These are phyloP conservation scores for Hyaloscypha variabilis DNA, from an alignment of 495 filamentous ascomycete species.

Conservation along the genomic window DNA sequence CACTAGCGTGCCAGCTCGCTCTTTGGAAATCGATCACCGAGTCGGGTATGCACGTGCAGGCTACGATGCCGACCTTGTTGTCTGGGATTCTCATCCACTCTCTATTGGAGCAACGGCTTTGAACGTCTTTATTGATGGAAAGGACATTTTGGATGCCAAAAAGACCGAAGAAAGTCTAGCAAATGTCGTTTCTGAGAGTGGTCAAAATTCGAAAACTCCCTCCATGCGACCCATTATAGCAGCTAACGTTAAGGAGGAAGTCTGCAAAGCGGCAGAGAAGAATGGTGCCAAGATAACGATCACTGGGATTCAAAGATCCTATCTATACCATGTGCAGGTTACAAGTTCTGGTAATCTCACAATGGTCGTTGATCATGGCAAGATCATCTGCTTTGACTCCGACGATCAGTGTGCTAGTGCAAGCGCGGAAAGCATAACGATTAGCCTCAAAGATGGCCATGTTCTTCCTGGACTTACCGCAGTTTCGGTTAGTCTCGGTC, in stretches of 20 bases:
- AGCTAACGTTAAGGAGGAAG: slow-evolving; percentile 25
- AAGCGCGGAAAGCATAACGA: slow-evolving; percentile 32
- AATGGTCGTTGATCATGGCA: slow-evolving; percentile 48
- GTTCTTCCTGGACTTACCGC: slow-evolving; percentile 57
- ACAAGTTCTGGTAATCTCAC: slow-evolving; percentile 31
- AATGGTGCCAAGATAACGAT: slow-evolving; percentile 45
- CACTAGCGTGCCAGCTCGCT: slow-evolving; percentile 61
- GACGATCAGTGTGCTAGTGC: slow-evolving; percentile 36
- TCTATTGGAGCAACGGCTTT: slow-evolving; percentile 60
- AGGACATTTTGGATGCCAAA: slow-evolving; percentile 48
- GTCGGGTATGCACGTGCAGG: slow-evolving; percentile 64
- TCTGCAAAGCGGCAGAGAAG: slow-evolving; percentile 19
- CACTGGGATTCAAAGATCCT: slow-evolving; percentile 47
- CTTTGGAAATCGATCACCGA: slow-evolving; percentile 58
- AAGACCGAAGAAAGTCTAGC: slow-evolving; percentile 42
- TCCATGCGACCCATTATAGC: slow-evolving; percentile 39
- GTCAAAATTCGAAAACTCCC: slow-evolving; percentile 24
- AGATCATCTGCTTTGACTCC: slow-evolving; percentile 51
- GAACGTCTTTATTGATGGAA: slow-evolving; percentile 69
- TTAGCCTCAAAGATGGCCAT: slow-evolving; percentile 57
- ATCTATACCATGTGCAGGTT: slow-evolving; percentile 27
- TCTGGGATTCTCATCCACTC: slow-evolving; percentile 69
- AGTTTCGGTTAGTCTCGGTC: slow-evolving; percentile 53
- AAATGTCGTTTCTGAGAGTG: slow-evolving; percentile 30
- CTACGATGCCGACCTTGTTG: slow-evolving; percentile 67